These are phyloP conservation scores for Tetradesmus obliquus DNA, from an alignment of 139 green algal genomes.

Conservation along the genomic window DNA sequence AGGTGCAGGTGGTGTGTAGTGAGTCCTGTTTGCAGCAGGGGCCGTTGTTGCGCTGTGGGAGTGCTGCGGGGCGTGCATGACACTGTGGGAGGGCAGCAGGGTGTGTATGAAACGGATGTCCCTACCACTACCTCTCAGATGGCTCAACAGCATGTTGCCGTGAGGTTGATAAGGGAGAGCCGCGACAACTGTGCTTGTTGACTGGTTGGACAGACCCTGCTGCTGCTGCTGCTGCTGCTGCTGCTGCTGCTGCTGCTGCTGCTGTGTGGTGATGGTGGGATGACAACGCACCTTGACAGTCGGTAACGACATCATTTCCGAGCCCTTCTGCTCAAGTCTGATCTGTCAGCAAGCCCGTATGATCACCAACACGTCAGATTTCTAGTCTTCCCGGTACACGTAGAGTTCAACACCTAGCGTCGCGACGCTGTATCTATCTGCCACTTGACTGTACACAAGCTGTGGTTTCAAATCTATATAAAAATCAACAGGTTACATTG, in stretches of 20 bases:
- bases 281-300: background rate
- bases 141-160: background rate
- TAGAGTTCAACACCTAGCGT: too few relatives aligned
- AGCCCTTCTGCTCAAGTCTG: background rate
- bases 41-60: background rate
- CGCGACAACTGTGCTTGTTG: background rate
- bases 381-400: too few relatives aligned
- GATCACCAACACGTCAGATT: background rate
- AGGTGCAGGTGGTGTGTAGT: background rate
- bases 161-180: too few relatives aligned
- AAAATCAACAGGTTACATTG: too few relatives aligned
- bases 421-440: too few relatives aligned
- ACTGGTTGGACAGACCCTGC: background rate
- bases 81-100: background rate
- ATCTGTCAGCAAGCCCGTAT: background rate
- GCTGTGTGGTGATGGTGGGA: background rate
- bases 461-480: too few relatives aligned
- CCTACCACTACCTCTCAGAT: background rate
- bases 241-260: background rate
- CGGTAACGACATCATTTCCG: background rate
- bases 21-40: background rate
- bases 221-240: background rate
- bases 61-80: background rate
- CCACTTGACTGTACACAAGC: too few relatives aligned
- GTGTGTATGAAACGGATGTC: background rate